Percentiles rank a stretch among this genome's conserved stretches.
These are phyloP conservation scores for Hypoxylon trugodes DNA, from an alignment of 495 filamentous ascomycete species.

Conservation along the genomic window DNA sequence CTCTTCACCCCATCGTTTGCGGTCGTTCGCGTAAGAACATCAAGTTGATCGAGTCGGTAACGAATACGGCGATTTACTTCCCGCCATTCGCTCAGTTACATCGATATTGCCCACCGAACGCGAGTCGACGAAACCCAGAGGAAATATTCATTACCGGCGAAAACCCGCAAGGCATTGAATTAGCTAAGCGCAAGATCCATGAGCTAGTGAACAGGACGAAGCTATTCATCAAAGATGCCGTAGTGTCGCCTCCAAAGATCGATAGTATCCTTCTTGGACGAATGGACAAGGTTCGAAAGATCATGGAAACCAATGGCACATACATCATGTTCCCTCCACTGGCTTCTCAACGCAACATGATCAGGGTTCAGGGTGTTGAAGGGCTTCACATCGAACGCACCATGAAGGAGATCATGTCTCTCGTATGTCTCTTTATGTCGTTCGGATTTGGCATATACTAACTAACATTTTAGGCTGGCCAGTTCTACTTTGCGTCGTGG, in stretches of 20 bases:
- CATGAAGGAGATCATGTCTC: conserved; percentile 90
- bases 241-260: conserved; percentile 85
- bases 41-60: conserved; percentile 92
- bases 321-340: conserved; percentile 90
- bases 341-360: conserved; percentile 77
- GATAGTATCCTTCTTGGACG: conserved; percentile 91
- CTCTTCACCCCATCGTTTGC: conserved; percentile 88
- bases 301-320: conserved; percentile 94
- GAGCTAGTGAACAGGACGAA: conserved; percentile 79
- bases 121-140: conserved; percentile 80
- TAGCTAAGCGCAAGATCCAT: conserved; percentile 87
- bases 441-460: conserved; percentile 33
- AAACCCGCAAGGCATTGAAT: conserved; percentile 76
- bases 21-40: conserved; percentile 94
- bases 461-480: conserved; percentile 71
- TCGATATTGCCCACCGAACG: conserved; percentile 83
- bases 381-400: conserved; percentile 93
- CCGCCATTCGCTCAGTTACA: conserved; percentile 91
- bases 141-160: conserved; percentile 95
- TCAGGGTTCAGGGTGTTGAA: conserved; percentile 91
- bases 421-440: conserved; percentile 63
- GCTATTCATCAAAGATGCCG: conserved; percentile 89
- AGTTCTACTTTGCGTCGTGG: conserved; percentile 98
- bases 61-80: conserved; percentile 96
- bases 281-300: conserved; percentile 95